Evolutionary conservation across 768 basidiomycete species (phyloP), one percentile per base, ranked within the genome.

Genomic region (Sporobolomyces roseus): DNA sequence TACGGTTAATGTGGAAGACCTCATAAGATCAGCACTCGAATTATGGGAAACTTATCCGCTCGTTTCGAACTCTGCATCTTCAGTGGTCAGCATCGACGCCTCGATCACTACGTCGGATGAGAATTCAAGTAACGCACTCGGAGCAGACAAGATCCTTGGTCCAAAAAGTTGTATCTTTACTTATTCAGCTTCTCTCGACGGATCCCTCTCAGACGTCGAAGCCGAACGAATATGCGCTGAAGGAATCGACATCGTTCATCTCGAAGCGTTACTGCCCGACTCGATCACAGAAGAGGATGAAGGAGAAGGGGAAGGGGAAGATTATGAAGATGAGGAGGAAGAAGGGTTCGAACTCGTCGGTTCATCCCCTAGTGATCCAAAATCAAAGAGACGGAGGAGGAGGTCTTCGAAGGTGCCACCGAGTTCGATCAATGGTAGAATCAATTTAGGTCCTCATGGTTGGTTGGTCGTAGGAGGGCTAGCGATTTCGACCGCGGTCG

Each of bases 111-210:
- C n/a, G n/a, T n/a, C n/a, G n/a, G n/a, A n/a, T n/a, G n/a, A n/a
- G n/a, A n/a, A n/a, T n/a, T n/a, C n/a, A n/a, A 41, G 8, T 32
- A n/a, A 21, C 33, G 19, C 38, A 9, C 17, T 25, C 30, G 7
- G 10, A 1, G 70, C 70, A 1, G 61, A 68, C 33, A 29, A 52
- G n/a, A 52, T 74, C 13, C 61, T 74, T 48, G 74, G 74, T 2
- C 63, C 74, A 1, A 58, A 65, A 21, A 50, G 45, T 32, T 72
- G 70, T 48, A 52, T 74, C n/a, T 71, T 69, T 30, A 74, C 74
- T 4, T 72, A 54, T 61, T 12, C 8, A 2, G 49, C 21, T 17
- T 41, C 33, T 10, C 8, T 50, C 10, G 10, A 14, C 0, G 66
- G 66, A 9, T 7, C n/a, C 14, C 51, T 72, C 23, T 7, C 21